A percentile compares a stretch with the other conserved stretches of the same genome.
These are phyloP conservation scores for Tricholoma bakamatsutake DNA, from an alignment of 768 basidiomycete genomes.

Conservation along the genomic window DNA sequence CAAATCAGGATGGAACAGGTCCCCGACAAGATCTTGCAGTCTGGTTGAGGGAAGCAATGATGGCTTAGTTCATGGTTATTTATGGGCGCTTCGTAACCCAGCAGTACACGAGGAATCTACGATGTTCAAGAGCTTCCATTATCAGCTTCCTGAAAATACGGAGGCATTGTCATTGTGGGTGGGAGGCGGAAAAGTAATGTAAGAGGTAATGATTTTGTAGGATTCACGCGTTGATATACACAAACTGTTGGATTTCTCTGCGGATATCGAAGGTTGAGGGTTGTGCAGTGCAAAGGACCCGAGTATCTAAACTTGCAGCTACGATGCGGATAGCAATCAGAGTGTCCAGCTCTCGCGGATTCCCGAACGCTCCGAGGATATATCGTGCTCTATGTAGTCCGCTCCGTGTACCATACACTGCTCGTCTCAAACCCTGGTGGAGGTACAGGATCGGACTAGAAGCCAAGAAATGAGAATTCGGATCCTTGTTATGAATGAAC, in stretches of 20 bases:
- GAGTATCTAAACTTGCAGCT: background rate
- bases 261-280: background rate
- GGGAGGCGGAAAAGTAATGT: background rate
- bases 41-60: conserved; percentile 14
- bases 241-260: background rate
- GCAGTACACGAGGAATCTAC: no score
- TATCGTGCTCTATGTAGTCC: conserved; percentile 26
- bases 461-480: background rate
- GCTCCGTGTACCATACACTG: conserved; percentile 70
- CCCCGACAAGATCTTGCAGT: conserved; percentile 12
- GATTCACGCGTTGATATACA: background rate
- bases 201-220: background rate
- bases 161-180: background rate
- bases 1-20: conserved; percentile 1
- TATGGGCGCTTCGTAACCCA: background rate
- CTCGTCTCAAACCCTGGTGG: conserved; percentile 68
- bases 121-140: background rate
- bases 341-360: no score
- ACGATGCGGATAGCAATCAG: background rate
- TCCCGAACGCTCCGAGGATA: background rate
- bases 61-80: background rate
- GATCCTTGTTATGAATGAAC: background rate
- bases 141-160: background rate
- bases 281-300: background rate
- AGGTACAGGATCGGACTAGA: conserved; percentile 60